A percentile compares a stretch with the other conserved stretches of the same genome.
Evolutionary conservation across 305 asterid genomes (phyloP).

Genomic region (Andrographis paniculata): DNA sequence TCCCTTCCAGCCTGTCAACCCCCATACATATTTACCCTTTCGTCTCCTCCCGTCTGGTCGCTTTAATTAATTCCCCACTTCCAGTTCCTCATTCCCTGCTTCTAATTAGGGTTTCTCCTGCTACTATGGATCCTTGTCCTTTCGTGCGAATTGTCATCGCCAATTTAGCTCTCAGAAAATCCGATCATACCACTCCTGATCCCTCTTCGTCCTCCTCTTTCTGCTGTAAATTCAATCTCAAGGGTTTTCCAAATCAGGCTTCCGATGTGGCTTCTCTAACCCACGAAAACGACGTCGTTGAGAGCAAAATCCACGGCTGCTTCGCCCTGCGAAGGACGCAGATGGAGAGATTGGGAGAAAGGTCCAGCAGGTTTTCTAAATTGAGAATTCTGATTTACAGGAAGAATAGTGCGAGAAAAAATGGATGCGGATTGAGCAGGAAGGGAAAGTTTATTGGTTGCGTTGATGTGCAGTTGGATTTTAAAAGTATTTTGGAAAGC

Average conservation of each 20-base stretch:
- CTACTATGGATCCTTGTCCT: conserved; percentile 78
- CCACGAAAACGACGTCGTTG: conserved; percentile 48
- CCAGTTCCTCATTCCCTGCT: neutral
- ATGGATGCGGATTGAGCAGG: conserved; percentile 22
- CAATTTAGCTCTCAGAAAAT: conserved; percentile 40
- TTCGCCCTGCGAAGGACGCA: conserved; percentile 51
- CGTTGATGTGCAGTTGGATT: conserved; percentile 49
- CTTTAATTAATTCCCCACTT: neutral
- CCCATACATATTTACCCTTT: too few relatives aligned
- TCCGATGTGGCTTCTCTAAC: conserved; percentile 39
- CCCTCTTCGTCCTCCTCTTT: conserved; percentile 16
- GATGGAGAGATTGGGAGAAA: conserved; percentile 39
- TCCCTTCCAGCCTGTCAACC: too few relatives aligned
- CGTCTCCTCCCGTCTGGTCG: too few relatives aligned
- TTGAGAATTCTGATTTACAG: conserved; percentile 48
- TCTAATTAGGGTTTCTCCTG: neutral
- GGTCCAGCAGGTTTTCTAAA: conserved; percentile 17
- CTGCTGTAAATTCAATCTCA: conserved; percentile 58
- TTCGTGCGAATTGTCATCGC: conserved; percentile 63
- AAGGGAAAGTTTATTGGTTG: conserved; percentile 52
- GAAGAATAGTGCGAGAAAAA: conserved; percentile 18
- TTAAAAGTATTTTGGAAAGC: conserved; percentile 39
- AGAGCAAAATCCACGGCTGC: conserved; percentile 49
- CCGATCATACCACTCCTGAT: conserved; percentile 14
- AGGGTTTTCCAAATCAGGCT: conserved; percentile 39